Base-by-base conservation (phyloP, 2,329 filamentous ascomycete genomes). In the Pseudopithomyces maydicus region DNA sequence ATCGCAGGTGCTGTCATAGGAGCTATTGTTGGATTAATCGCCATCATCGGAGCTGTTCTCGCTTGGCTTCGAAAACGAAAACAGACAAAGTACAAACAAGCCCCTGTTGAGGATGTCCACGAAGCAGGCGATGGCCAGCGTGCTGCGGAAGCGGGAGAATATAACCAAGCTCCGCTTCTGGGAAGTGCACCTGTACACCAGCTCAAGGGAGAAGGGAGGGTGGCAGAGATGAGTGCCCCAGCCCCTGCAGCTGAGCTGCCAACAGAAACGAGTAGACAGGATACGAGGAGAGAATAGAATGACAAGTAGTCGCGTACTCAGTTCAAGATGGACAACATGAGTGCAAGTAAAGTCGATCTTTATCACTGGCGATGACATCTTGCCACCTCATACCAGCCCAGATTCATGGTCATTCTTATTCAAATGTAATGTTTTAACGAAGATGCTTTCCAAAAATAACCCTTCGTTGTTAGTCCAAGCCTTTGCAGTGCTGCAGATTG, bases 1-100 rank as follows among this genome's bases (percentile, higher is more conserved):
- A 57, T 57, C 19, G 51, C 51, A 7, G 55, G 55, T 10, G 51
- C 45, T 8, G 51, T 54, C 4, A 14, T 57, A 17, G 55, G 55
- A 2, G 39, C 33, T 29, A 36, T 57, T 15, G 26, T 20, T n/a
- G 55, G 20, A 20, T 26, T 57, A 14, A 39, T 36, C 6, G 50
- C 45, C 12, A 35, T 57, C 6, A 20, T 57, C 2, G 49, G 33
- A 14, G 39, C 8, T 17, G 19, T 42, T 19, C n/a, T 42, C 6
- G 19, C n/a, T 17, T 20, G n/a, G n/a, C 39, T 42, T 42, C 39
- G 39, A 42, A 42, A 42, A 42, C 15, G 17, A 11, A 42, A 42
- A 42, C 15, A 20, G 19, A 5, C 6, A 42, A 20, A 42, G n/a
- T 42, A 42, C n/a, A 19, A 42, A 20, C 39, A 42, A n/a, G 39